phyloP scores from a whole-genome alignment of 176 grass and related monocot genomes.

The Rhipidocladum racemiflorum region DNA sequence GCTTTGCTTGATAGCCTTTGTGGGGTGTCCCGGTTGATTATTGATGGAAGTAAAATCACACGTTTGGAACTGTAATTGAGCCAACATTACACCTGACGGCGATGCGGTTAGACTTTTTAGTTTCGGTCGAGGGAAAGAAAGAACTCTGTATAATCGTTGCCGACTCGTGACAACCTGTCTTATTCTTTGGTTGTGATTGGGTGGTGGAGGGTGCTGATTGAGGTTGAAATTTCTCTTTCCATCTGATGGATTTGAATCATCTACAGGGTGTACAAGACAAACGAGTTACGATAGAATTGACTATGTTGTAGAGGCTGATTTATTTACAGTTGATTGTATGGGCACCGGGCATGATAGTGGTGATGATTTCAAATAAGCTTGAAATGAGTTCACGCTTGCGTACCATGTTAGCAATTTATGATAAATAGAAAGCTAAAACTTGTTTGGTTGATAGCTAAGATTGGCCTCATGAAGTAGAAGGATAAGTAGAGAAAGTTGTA shows the following conservation, averaged over 20 bases:
- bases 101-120: not conserved
- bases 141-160: not conserved
- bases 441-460: not conserved
- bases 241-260: not conserved
- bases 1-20: not conserved
- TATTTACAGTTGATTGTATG: not conserved
- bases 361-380: slow-evolving; percentile 9
- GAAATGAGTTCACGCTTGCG: not conserved
- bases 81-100: not conserved
- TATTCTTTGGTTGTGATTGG: not conserved
- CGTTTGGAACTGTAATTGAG: no score
- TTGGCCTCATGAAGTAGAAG: not conserved
- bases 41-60: not conserved
- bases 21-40: not conserved
- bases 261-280: not conserved
- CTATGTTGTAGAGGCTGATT: not conserved
- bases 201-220: not conserved
- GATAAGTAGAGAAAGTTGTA: not conserved
- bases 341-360: not conserved
- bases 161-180: not conserved
- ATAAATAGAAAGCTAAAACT: not conserved
- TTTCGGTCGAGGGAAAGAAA: not conserved
- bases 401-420: not conserved
- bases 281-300: not conserved
- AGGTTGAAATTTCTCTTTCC: not conserved